These are phyloP conservation scores for Cordia subcordata DNA, from an alignment of 257 asterid species.

Conservation along the genomic window DNA sequence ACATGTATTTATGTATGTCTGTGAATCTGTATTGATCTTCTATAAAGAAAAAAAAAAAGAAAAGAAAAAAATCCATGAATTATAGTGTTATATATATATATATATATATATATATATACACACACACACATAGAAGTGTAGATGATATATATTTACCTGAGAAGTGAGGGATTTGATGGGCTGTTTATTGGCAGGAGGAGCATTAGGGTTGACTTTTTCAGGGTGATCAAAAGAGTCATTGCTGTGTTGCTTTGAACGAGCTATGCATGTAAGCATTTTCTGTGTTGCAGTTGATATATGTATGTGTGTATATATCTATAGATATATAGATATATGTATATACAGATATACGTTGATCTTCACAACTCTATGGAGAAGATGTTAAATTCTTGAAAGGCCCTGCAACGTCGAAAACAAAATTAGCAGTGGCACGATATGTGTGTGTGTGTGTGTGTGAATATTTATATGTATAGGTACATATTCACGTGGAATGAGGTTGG, in stretches of 20 bases:
- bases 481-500: too few species aligned
- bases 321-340: neutral
- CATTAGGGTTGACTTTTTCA: conserved; percentile 29
- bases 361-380: neutral
- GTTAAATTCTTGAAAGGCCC: neutral
- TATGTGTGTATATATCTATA: neutral
- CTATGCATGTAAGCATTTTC: conserved; percentile 91
- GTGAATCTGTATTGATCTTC: conserved; percentile 46
- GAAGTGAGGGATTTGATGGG: conserved; percentile 58
- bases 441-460: too few species aligned
- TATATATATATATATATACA: neutral
- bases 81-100: neutral
- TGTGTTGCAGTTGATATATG: conserved; percentile 4
- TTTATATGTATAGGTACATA: too few species aligned
- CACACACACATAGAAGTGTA: neutral
- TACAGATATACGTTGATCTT: neutral
- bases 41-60: too few species aligned
- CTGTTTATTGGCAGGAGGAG: conserved; percentile 42
- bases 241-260: conserved; percentile 66
- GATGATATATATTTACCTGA: conserved; percentile 59
- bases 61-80: neutral
- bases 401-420: neutral
- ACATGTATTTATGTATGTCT: too few species aligned
- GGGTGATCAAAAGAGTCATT: conserved; percentile 46
- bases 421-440: too few species aligned